Conservation (phyloP, 148 eudicot species). For the Talinum fruticosum region DNA sequence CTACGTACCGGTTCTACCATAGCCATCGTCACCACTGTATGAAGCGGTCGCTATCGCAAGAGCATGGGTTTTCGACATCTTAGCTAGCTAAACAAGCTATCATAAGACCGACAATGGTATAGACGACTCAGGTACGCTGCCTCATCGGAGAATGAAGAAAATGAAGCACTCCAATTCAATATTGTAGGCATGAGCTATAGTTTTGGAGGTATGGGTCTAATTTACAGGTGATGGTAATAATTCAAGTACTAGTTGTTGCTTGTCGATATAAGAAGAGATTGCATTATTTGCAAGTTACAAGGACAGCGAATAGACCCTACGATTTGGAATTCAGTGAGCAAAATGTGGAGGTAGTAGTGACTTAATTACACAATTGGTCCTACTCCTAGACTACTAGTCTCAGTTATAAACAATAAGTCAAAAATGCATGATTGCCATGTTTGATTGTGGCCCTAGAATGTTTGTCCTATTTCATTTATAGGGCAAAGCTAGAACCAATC, state of each 20-base stretch:
- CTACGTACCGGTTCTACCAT: no score
- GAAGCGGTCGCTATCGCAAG: neutral
- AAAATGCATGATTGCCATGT: neutral
- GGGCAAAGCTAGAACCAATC: no score
- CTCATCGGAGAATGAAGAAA: neutral
- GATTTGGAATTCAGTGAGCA: neutral
- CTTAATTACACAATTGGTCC: neutral
- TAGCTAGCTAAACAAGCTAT: neutral
- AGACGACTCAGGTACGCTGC: neutral
- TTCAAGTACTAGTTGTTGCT: neutral
- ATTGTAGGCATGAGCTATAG: neutral
- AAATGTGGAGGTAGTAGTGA: neutral
- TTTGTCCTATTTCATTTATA: no score
- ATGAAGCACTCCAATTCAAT: neutral
- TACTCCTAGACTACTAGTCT: neutral
- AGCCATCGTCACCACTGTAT: neutral
- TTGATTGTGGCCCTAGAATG: neutral
- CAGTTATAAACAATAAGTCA: neutral
- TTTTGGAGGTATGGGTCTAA: neutral
- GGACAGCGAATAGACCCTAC: neutral
- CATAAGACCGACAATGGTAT: neutral
- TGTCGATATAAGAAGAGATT: neutral
- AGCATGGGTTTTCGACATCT: constrained; percentile 4
- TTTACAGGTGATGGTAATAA: neutral
- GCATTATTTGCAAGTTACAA: neutral